Evolutionary conservation across 169 alveolate species (phyloP), one percentile per base, ranked within the genome.

Genomic region (Cardiosporidium cionae): DNA sequence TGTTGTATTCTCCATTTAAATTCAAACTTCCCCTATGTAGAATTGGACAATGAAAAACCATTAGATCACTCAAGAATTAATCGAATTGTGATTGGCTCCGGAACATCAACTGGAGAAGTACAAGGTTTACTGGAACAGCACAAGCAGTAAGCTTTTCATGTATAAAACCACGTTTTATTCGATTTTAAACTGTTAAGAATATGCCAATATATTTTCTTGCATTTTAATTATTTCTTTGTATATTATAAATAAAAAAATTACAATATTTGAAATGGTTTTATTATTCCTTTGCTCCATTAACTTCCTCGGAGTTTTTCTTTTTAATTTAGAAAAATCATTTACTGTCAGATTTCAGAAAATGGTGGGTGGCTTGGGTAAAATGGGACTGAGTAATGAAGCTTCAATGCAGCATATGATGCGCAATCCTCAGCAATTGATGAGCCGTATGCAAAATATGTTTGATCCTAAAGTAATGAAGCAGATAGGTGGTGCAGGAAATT

Each of bases 321-420:
- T n/a, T n/a, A n/a, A n/a, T n/a, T n/a, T n/a, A n/a, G n/a, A n/a
- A n/a, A n/a, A n/a, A n/a, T n/a, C n/a, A n/a, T n/a, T n/a, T n/a
- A n/a, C n/a, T n/a, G n/a, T n/a, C 62, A 90, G 87, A 79, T 87
- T 97, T 72, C 91, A 95, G 78, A 94, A 93, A 84, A 93, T 97
- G 97, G 98, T 96, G 52, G 94, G 91, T 32, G 92, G 94, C 86
- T 91, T 97, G 96, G 99, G 99, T 23, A 94, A 94, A 79, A 80
- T 94, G 69, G 96, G 96, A 23, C 88, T 96, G 58, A 94, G 93
- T 44, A 95, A 94, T 77, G 93, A 89, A 63, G 44, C 78, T 32
- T 85, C 90, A 54, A 68, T 95, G 82, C 90, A 88, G 32, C 74
- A 91, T 69, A 75, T 96, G 72, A 88, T 91, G 94, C 84, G 98